Conservation (phyloP, 768 basidiomycete species). For the Suillus brevipes region DNA sequence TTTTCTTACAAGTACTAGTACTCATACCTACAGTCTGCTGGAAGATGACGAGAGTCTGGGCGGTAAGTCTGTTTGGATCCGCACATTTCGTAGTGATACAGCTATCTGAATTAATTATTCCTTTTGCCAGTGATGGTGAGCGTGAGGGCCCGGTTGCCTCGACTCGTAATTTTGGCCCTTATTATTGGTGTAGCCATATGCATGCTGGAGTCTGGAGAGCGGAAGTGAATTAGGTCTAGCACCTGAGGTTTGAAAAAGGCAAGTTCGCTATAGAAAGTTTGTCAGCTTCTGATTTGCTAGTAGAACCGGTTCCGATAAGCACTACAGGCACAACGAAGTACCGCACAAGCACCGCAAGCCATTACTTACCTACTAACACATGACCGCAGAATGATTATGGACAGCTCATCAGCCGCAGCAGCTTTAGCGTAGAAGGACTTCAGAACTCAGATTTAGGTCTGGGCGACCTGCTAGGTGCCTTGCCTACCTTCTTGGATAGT, state of each 20-base stretch:
- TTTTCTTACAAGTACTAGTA: not conserved
- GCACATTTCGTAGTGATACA: not conserved
- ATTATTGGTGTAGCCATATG: not conserved
- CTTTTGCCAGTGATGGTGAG: not conserved
- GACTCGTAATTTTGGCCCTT: not conserved
- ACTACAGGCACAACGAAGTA: not conserved
- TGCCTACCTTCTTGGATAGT: too few species aligned
- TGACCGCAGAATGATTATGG: too few species aligned
- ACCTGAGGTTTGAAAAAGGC: not conserved
- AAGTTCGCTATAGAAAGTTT: not conserved
- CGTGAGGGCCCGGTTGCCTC: not conserved
- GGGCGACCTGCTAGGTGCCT: too few species aligned
- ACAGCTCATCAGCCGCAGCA: too few species aligned
- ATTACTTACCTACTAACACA: too few species aligned
- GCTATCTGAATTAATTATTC: not conserved
- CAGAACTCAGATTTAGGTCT: too few species aligned
- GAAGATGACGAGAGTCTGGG: not conserved
- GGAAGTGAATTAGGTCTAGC: not conserved
- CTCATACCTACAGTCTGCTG: not conserved
- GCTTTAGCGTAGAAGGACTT: too few species aligned
- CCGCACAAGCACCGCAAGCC: too few species aligned
- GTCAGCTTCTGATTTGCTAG: not conserved
- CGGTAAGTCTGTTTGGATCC: not conserved
- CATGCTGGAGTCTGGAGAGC: too few species aligned
- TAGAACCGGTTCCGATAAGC: not conserved